A percentile compares a stretch with the other conserved stretches of the same genome.
Evolutionary conservation across 176 grass and related monocot species (phyloP).

Genomic region (Triticum dicoccoides): DNA sequence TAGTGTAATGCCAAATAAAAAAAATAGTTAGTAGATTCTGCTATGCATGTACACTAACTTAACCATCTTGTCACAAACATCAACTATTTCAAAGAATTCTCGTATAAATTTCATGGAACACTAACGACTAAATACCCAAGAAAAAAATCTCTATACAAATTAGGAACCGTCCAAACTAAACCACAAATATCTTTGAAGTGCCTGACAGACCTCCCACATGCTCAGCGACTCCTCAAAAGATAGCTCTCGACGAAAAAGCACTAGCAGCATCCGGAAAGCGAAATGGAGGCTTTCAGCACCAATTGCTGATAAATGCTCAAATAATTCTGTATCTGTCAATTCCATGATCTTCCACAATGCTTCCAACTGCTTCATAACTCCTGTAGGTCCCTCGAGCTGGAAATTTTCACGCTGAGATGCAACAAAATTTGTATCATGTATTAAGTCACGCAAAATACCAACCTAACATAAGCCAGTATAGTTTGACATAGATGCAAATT

Average conservation of each 20-base stretch:
- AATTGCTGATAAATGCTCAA: constrained; percentile 84
- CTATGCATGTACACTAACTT: constrained; percentile 13
- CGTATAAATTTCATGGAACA: neutral
- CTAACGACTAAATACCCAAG: neutral
- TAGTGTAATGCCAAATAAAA: constrained; percentile 12
- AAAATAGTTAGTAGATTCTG: neutral
- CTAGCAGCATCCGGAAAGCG: constrained; percentile 96
- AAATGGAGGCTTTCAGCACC: constrained; percentile 99
- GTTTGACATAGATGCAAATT: constrained; percentile 34
- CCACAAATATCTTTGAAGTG: constrained; percentile 17
- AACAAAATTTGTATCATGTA: constrained; percentile 33
- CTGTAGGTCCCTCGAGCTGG: constrained; percentile 94
- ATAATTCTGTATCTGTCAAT: constrained; percentile 77
- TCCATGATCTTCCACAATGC: constrained; percentile 93
- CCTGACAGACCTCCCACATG: constrained; percentile 93
- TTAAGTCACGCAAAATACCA: constrained; percentile 1
- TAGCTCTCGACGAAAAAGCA: constrained; percentile 96
- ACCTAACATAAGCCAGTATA: constrained; percentile 20
- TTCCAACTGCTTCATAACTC: constrained; percentile 96
- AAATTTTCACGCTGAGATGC: constrained; percentile 89
- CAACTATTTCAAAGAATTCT: constrained; percentile 11
- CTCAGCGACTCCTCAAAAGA: constrained; percentile 82
- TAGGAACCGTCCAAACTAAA: constrained; percentile 2
- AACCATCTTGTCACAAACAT: constrained; percentile 1
- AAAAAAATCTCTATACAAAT: neutral